phyloP scores from a whole-genome alignment of 1,284 basidiomycete genomes.

The Heterobasidion annosum region DNA sequence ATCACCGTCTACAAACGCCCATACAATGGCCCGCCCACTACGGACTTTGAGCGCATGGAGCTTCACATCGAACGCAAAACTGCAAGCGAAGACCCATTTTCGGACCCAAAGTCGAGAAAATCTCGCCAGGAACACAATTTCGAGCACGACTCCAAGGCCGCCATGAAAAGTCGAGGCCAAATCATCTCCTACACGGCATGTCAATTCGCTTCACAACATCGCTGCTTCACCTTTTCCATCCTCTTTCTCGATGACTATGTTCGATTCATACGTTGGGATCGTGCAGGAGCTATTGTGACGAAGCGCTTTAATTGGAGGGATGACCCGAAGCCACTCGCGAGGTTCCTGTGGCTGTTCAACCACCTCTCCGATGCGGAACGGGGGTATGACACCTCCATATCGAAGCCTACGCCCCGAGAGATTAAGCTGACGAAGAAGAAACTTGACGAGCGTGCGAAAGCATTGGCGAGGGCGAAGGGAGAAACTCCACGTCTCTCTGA shows the following conservation, averaged over 20 bases:
- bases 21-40: not conserved
- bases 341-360: too few species aligned
- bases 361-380: too few species aligned
- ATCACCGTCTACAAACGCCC: too few species aligned
- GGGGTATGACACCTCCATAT: too few species aligned
- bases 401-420: too few species aligned
- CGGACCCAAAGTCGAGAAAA: not conserved
- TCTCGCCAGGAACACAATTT: not conserved
- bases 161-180: not conserved
- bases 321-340: too few species aligned
- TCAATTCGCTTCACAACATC: not conserved
- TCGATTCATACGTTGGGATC: not conserved
- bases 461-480: too few species aligned
- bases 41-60: not conserved
- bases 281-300: not conserved
- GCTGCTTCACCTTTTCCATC: not conserved
- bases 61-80: not conserved
- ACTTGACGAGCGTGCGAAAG: too few species aligned
- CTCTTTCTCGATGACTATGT: not conserved
- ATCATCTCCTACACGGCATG: not conserved
- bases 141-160: not conserved
- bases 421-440: too few species aligned
- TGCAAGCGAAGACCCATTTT: not conserved
- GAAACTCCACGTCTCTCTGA: too few species aligned
- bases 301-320: not conserved